Evolutionary conservation across 2,329 filamentous ascomycete species (phyloP), one percentile per base, ranked within the genome.

Genomic region (Colletotrichum filicis): DNA sequence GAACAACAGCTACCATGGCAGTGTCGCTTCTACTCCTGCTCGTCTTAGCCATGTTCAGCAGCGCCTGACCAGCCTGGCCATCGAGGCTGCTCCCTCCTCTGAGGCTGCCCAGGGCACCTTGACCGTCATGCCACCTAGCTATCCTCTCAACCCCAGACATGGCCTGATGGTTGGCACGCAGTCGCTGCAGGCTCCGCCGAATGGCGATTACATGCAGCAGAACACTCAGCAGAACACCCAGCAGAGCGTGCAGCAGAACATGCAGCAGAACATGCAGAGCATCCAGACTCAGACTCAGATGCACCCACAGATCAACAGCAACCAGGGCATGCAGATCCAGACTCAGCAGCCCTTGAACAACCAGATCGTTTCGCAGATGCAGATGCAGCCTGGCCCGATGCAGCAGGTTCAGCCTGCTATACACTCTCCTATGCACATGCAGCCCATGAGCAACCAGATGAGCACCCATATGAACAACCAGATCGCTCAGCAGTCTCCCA

Each of bases 1-100:
- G 35, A 28, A 53, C 53, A 66, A 59, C 42, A 49, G 42, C 42
- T 49, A 49, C 19, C 19, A 49, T 49, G 60, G 60, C 46, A 65
- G 37, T 35, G 59, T 49, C 32, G 66, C 71, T 42, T 70, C 71
- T 22, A 73, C 71, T 52, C 71, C 71, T 46, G 71, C 56, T 26
- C 67, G 28, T 37, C 56, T 22, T n/a, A n/a, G 42, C 8, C 16
- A 22, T 9, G 19, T 49, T 49, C 42, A 49, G 42, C 42, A 70
- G 28, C 69, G 58, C 28, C 56, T 60, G 37, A 67, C 55, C n/a
- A 24, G 35, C 53, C 61, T 70, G 14, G 60, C 71, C 30, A 73
- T 73, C 37, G 71, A 73, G 46, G 71, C 66, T 5, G 71, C 59
- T 16, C 64, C 68, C 22, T 4, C 66, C 28, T 49, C 42, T 12